Percentiles rank a stretch among this genome's conserved stretches.
Evolutionary conservation across 768 basidiomycete genomes (phyloP).

Genomic region (Brasilioporus rufonigricans): DNA sequence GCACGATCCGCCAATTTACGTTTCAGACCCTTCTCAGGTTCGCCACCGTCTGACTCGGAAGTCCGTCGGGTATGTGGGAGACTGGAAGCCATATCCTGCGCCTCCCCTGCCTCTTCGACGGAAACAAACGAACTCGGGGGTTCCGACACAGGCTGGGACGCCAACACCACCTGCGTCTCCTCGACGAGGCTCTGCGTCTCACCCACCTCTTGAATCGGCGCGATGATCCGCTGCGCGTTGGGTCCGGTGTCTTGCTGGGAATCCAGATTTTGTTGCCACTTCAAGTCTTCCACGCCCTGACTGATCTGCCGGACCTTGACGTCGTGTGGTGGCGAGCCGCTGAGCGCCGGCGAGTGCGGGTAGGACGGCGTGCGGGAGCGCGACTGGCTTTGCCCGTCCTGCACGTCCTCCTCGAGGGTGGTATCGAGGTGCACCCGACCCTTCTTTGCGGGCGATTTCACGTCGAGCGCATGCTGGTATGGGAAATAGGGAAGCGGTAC

Average conservation of each 20-base stretch:
- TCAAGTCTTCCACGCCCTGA: conserved; percentile 75
- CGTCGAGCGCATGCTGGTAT: conserved; percentile 35
- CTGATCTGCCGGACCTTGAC: conserved; percentile 80
- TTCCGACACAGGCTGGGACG: conserved; percentile 8
- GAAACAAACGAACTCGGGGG: conserved; percentile 19
- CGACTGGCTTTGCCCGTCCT: conserved; percentile 44
- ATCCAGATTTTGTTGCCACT: conserved; percentile 51
- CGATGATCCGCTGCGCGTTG: conserved; percentile 6
- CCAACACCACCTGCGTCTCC: conserved; percentile 11
- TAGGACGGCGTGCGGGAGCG: conserved; percentile 32
- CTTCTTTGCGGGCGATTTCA: conserved; percentile 72
- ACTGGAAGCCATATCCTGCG: conserved; percentile 25
- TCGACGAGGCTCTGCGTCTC: conserved; percentile 13
- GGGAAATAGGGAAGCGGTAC: conserved; percentile 11
- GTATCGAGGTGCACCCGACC: conserved; percentile 62
- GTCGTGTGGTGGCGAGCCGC: conserved; percentile 72
- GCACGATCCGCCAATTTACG: conserved; percentile 69
- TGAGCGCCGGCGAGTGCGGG: conserved; percentile 29
- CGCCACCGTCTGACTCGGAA: conserved; percentile 45
- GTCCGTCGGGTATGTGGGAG: conserved; percentile 27
- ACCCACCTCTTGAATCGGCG: neutral
- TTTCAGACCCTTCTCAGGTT: conserved; percentile 62
- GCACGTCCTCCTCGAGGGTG: conserved; percentile 57
- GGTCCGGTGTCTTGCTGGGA: conserved; percentile 11
- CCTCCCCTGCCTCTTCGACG: conserved; percentile 30